Evolutionary conservation across 306 rosid species (phyloP), one percentile per base, ranked within the genome.

Genomic region (Rosa chinensis): DNA sequence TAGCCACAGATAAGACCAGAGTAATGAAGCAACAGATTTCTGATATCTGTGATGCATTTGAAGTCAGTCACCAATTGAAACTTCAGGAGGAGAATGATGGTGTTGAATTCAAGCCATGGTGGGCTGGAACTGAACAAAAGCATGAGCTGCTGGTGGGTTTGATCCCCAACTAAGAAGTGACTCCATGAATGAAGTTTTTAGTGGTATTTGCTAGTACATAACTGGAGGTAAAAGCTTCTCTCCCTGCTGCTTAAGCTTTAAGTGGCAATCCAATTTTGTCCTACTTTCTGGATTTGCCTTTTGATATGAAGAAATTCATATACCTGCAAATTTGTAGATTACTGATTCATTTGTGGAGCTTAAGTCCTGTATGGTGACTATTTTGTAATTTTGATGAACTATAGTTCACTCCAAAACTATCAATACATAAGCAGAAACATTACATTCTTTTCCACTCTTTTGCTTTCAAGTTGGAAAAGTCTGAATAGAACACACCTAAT

Each of bases 51-150:
- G 59, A 71, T 66, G 67, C 48, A 49, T 73, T 76, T 77, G 80
- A 62, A 66, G 58, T 75, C 63, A n/a, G 40, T 47, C 69, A 48
- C 18, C 73, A 77, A 13, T 10, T 50, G 23, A 63, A 43, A 71
- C 59, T 59, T 43, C 74, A 77, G 63, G 81, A 82, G 42, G 79
- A 77, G 16, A 77, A 80, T 13, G 81, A 49, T 28, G 86, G 32
- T 28, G 79, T 75, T 56, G 83, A 77, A 45, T 73, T 77, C 72
- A 79, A 71, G 77, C 42, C 88, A 67, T 86, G 83, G 83, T 77
- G 81, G 83, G 55, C 49, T 77, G 81, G 66, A 70, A 79, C 61
- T 77, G 85, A 56, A 39, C 85, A 74, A 13, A 78, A 83, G 73
- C 87, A 75, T 50, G 84, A 75, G 77, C 35, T 78, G 56, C 75